Evolutionary conservation across 75 land plant species (phyloP), one percentile per base, ranked within the genome.

Genomic region (Pinus taeda): DNA sequence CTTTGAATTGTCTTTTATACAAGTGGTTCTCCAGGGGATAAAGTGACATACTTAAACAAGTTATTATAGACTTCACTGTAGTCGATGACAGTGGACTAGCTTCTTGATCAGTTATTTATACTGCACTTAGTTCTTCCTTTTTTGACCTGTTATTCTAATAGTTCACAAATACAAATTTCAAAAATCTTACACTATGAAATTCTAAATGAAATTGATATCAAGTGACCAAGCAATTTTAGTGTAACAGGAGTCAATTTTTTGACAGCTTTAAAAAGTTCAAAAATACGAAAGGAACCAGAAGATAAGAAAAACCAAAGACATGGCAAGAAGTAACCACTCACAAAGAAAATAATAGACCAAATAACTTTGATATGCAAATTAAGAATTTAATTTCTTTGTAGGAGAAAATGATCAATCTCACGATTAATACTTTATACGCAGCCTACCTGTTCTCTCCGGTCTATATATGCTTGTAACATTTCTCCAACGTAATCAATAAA

Each of bases 371-470:
- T 15, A 65, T 5, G 69, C 9, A 36, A 15, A 7, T 6, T 17
- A 65, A 15, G 69, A 21, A 42, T 55, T n/a, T 30, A 42, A 69
- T 69, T 20, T 42, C 72, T 42, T 69, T 69, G 53, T 42, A 42
- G 4, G 3, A 69, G 15, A 24, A 69, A 39, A 69, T 39, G 11
- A 69, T 3, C 9, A 29, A 63, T 63, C 60, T 49, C 4, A 37
- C 24, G 60, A 59, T 3, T 14, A 17, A 11, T 59, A 20, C 62
- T 58, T 22, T n/a, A 71, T 18, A 7, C 11, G 21, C 39, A 81
- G 53, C 74, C 17, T 77, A 95, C 98, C 93, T 95, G 98, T 71
- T 95, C 98, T 63, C 93, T 86, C 75, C 98, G 85, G 73, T 95
- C 95, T 76, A 95, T 92, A 83, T 86, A 95, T n/a, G 93, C 87